These are phyloP conservation scores for Claviceps sp. DNA, from an alignment of 2,329 filamentous ascomycete genomes.

Conservation along the genomic window DNA sequence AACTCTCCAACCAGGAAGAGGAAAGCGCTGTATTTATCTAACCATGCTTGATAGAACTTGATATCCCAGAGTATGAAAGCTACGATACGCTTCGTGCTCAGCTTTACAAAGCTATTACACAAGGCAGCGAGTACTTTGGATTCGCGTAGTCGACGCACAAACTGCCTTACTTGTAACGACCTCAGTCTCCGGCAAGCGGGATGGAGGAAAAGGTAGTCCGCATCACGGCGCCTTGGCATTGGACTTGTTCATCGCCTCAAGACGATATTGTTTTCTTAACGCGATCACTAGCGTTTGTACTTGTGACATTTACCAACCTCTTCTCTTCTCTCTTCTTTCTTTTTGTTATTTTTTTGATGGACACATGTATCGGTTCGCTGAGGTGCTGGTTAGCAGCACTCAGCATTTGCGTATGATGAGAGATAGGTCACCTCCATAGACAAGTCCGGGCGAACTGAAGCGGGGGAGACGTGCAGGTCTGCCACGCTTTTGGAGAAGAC, in stretches of 20 bases:
- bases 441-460: constrained; percentile 1
- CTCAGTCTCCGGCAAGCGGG: background rate
- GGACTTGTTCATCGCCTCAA: background rate
- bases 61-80: constrained; percentile 94
- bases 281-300: background rate
- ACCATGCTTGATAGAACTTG: constrained; percentile 56
- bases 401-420: background rate
- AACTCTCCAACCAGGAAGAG: constrained; percentile 17
- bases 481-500: background rate
- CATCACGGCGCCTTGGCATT: constrained; percentile 5
- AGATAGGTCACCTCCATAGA: background rate
- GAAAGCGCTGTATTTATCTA: background rate
- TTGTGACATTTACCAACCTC: background rate
- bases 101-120: constrained; percentile 91
- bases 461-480: constrained; percentile 22
- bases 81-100: constrained; percentile 83
- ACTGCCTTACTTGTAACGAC: background rate
- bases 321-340: background rate
- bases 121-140: constrained; percentile 92
- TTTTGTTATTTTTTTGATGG: background rate
- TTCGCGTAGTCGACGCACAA: constrained; percentile 54
- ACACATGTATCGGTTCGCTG: background rate
- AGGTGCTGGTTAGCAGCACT: background rate
- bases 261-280: background rate
- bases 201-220: background rate